Percentiles rank a stretch among this genome's conserved stretches.
Evolutionary conservation across 768 basidiomycete genomes (phyloP).

Genomic region (Tricholoma sp.): DNA sequence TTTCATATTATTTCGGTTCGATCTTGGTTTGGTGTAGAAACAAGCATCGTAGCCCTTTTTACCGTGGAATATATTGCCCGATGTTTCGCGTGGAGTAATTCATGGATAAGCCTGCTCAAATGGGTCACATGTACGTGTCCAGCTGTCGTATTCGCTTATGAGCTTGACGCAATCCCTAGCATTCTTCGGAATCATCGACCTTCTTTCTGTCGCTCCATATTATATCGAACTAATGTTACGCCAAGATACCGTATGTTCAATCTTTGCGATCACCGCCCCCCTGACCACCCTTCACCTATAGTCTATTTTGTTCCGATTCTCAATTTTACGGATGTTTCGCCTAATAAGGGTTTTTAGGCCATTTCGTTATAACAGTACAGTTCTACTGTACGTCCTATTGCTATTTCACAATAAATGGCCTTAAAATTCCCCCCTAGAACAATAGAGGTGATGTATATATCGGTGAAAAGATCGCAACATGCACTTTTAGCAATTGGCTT

Average conservation of each 20-base stretch:
- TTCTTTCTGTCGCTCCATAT: slow-evolving; percentile 83
- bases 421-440: slow-evolving; percentile 43
- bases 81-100: slow-evolving; percentile 69
- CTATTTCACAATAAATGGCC: not conserved
- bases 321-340: slow-evolving; percentile 86
- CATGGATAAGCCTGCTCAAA: slow-evolving; percentile 52
- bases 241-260: slow-evolving; percentile 46
- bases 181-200: slow-evolving; percentile 26
- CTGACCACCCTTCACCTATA: slow-evolving; percentile 21
- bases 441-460: slow-evolving; percentile 90
- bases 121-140: slow-evolving; percentile 61
- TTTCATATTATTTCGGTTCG: slow-evolving; percentile 42
- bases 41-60: slow-evolving; percentile 41
- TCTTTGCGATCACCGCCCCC: slow-evolving; percentile 46
- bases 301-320: slow-evolving; percentile 87
- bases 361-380: slow-evolving; percentile 41
- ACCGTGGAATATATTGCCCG: slow-evolving; percentile 79
- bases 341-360: slow-evolving; percentile 74
- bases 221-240: slow-evolving; percentile 80
- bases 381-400: slow-evolving; percentile 58
- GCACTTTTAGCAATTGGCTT: slow-evolving; percentile 67
- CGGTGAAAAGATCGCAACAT: slow-evolving; percentile 50
- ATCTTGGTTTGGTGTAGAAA: slow-evolving; percentile 3
- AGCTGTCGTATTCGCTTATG: slow-evolving; percentile 7
- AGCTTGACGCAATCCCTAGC: slow-evolving; percentile 30